Conservation (phyloP, 2,329 filamentous ascomycete species). For the Penicillium brasilianum region DNA sequence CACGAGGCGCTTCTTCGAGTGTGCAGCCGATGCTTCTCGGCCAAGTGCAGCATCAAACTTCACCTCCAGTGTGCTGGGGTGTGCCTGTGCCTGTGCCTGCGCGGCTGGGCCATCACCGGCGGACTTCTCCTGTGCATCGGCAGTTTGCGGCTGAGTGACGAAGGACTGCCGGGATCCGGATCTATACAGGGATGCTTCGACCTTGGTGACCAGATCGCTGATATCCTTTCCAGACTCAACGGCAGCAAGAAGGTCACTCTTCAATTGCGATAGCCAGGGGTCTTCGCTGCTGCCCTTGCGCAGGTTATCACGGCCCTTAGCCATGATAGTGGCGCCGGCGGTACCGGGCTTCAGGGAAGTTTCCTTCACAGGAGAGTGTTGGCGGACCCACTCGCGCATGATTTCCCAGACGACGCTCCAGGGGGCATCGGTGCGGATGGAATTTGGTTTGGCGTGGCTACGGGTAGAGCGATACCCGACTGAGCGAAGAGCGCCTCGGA, state of each 20-base stretch:
- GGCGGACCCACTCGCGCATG: slow-evolving; percentile 87
- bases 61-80: slow-evolving; percentile 59
- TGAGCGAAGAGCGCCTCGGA: slow-evolving; percentile 79
- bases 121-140: slow-evolving; percentile 1
- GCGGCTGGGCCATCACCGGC: not conserved
- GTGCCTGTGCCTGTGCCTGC: slow-evolving; percentile 28
- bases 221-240: slow-evolving; percentile 42
- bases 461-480: slow-evolving; percentile 83
- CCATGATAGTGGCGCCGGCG: slow-evolving; percentile 73
- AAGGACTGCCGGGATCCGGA: slow-evolving; percentile 34
- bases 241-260: slow-evolving; percentile 44
- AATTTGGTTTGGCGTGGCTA: slow-evolving; percentile 87
- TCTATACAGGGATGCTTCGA: slow-evolving; percentile 53
- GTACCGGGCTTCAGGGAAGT: slow-evolving; percentile 71
- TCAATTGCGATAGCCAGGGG: slow-evolving; percentile 37
- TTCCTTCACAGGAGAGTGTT: slow-evolving; percentile 77
- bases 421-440: slow-evolving; percentile 90
- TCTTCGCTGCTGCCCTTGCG: slow-evolving; percentile 40
- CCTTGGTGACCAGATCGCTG: slow-evolving; percentile 47
- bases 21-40: slow-evolving; percentile 57
- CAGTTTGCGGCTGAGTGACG: slow-evolving; percentile 9
- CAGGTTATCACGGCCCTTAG: slow-evolving; percentile 43
- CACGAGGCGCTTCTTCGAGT: slow-evolving; percentile 70
- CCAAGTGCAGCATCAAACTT: slow-evolving; percentile 83
- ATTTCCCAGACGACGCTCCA: slow-evolving; percentile 91